Base-by-base conservation (phyloP, 2,329 filamentous ascomycete species). In the Penicillium sp. region DNA sequence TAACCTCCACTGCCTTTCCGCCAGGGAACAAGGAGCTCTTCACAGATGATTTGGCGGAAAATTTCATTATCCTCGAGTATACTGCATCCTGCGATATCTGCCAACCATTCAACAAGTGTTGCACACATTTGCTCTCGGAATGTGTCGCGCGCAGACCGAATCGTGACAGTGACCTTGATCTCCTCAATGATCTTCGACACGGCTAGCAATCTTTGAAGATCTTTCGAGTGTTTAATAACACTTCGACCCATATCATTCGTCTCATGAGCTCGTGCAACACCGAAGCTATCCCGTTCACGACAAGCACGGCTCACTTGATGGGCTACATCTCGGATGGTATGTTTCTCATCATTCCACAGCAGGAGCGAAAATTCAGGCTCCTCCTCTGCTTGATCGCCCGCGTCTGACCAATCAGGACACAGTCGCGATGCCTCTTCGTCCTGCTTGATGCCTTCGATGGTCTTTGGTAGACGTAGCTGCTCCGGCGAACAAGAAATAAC, bases 41-140 rank as follows among this genome's bases (percentile, higher is more conserved):
- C 91, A 69, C 95, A 99, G 39, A 99, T 86, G 7, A 89, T 87
- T 51, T 86, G 87, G 37, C 92, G 85, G 44, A 99, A 79, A 19
- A 98, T 86, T 58, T 90, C 82, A 60, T 87, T 85, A 68, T 99
- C 91, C 31, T 86, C 81, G 1, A 91, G 91, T 47, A 96, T 90
- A 52, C 87, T 89, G 74, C 93, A 97, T 29, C 92, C 92, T 8
- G 92, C 86, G 67, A 99, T 96, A 74, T 99, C 96, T 52, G 88
- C 84, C 21, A 99, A 83, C 96, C 96, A 99, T 67, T 97, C 93
- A 53, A 99, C 89, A 59, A 99, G 93, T 16, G 92, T 91, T n/a
- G 90, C 92, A 67, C 93, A 97, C 96, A 99, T 99, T 72, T 98
- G 90, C 72, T 99, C 95, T 57, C 95, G 85, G 77, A 98, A 99